Conservation (phyloP, 192 early-diverging fungal species). For the Radiomyces spectabilis region DNA sequence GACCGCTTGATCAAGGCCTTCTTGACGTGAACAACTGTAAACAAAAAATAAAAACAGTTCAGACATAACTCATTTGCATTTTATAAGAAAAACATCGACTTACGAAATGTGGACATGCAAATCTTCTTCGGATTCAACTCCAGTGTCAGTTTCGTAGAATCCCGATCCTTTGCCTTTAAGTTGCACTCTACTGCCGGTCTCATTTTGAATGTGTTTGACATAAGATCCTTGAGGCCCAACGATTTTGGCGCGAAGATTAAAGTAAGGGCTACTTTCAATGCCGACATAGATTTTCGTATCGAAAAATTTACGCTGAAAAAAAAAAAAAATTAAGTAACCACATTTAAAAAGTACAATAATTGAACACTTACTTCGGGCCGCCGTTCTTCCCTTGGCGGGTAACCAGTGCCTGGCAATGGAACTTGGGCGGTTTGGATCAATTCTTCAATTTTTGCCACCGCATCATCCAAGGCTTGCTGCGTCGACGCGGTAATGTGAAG, state of each 20-base stretch:
- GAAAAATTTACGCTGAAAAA: conserved; percentile 39
- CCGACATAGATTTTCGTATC: conserved; percentile 68
- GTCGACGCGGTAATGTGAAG: conserved; percentile 65
- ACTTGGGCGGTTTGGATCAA: conserved; percentile 57
- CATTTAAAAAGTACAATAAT: too few relatives aligned
- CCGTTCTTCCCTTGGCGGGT: conserved; percentile 6
- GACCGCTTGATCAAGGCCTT: conserved; percentile 60
- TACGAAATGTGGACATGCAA: conserved; percentile 80
- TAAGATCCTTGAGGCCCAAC: conserved; percentile 74
- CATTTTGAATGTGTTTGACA: conserved; percentile 83
- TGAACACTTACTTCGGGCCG: too few relatives aligned
- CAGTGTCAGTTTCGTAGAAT: conserved; percentile 55
- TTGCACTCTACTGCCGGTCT: conserved; percentile 70
- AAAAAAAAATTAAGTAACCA: too few relatives aligned
- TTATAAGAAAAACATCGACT: conserved; percentile 4
- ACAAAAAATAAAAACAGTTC: background rate
- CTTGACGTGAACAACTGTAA: conserved; percentile 53
- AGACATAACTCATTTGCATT: background rate
- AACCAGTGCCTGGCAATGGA: conserved; percentile 14
- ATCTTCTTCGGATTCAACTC: conserved; percentile 63
- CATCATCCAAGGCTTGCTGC: conserved; percentile 62
- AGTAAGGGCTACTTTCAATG: conserved; percentile 65
- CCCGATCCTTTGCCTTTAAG: conserved; percentile 83
- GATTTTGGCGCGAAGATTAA: conserved; percentile 81
- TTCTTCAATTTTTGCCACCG: conserved; percentile 64